Conservation (phyloP, 805 yeast genomes). For the Lipomyces spencermartinsiae region DNA sequence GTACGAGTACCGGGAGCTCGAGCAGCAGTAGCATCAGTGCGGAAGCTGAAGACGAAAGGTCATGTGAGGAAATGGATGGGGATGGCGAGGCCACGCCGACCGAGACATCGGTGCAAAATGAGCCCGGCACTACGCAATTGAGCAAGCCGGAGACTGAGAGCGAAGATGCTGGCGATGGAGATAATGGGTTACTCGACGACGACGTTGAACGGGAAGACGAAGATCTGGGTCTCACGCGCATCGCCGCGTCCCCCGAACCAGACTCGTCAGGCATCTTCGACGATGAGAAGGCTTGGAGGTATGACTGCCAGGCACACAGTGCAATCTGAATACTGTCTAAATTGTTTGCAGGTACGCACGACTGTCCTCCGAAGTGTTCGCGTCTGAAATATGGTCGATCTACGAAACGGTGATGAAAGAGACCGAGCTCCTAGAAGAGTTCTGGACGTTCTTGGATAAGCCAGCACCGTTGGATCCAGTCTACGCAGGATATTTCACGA, state of each 20-base stretch:
- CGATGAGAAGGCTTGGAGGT: slow-evolving; percentile 43
- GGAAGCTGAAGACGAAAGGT: neutral
- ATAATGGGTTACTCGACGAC: slow-evolving; percentile 38
- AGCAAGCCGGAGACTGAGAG: slow-evolving; percentile 17
- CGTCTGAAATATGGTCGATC: slow-evolving; percentile 93
- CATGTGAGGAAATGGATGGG: neutral
- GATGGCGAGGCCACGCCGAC: slow-evolving; percentile 4
- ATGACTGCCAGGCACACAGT: neutral
- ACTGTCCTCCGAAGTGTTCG: slow-evolving; percentile 84
- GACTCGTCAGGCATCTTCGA: slow-evolving; percentile 38
- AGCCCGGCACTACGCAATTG: neutral
- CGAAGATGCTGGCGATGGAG: slow-evolving; percentile 33
- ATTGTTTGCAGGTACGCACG: slow-evolving; percentile 51
- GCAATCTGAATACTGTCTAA: neutral
- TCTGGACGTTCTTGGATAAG: slow-evolving; percentile 82
- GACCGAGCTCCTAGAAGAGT: slow-evolving; percentile 62
- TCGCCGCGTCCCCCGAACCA: slow-evolving; percentile 37
- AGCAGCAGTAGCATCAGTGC: slow-evolving; percentile 6
- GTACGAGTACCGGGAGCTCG: neutral
- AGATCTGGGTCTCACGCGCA: slow-evolving; percentile 38
- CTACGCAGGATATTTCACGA: slow-evolving; percentile 87
- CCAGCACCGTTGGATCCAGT: slow-evolving; percentile 71
- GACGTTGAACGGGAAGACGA: slow-evolving; percentile 24
- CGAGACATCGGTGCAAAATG: slow-evolving; percentile 1
- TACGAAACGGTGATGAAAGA: slow-evolving; percentile 88